Conservation (phyloP, 2,329 filamentous ascomycete species). For the Pseudogymnoascus destructans region DNA sequence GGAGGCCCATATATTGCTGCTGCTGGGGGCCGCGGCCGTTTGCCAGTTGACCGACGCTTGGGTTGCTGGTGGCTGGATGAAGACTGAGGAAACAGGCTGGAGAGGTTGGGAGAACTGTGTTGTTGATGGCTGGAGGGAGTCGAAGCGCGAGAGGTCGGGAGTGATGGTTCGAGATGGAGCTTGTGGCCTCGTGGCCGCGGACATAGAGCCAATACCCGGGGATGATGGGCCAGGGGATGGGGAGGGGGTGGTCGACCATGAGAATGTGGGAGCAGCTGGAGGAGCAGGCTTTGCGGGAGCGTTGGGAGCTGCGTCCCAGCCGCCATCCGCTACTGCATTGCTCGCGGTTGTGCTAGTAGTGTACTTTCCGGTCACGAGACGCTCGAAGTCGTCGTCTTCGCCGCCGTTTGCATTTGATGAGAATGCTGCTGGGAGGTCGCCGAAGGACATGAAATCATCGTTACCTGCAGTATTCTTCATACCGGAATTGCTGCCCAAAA, state of each 20-base stretch:
- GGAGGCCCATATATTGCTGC: constrained; percentile 17
- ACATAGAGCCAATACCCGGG: constrained; percentile 13
- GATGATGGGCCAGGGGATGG: constrained; percentile 21
- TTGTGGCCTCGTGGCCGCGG: constrained; percentile 27
- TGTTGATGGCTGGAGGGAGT: constrained; percentile 41
- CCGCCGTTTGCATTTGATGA: constrained; percentile 36
- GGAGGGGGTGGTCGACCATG: constrained; percentile 47
- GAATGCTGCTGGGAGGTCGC: constrained; percentile 46
- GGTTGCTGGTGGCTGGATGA: not conserved
- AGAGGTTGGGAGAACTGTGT: constrained; percentile 50
- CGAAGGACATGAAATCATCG: constrained; percentile 60
- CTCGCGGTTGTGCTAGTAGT: constrained; percentile 26
- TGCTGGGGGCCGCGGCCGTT: constrained; percentile 13
- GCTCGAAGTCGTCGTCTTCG: constrained; percentile 70
- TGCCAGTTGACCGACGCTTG: constrained; percentile 7
- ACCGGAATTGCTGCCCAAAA: constrained; percentile 48
- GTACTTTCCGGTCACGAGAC: constrained; percentile 67
- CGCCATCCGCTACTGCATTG: constrained; percentile 30
- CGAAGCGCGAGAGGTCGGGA: constrained; percentile 43
- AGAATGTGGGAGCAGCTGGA: constrained; percentile 39
- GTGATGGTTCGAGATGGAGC: constrained; percentile 41
- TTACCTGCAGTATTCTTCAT: constrained; percentile 35
- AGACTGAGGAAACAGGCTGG: constrained; percentile 30
- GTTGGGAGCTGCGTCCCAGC: constrained; percentile 37
- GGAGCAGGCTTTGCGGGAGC: constrained; percentile 28